Conservation (phyloP, 2,329 filamentous ascomycete species). For the Cladophialophora yegresii region DNA sequence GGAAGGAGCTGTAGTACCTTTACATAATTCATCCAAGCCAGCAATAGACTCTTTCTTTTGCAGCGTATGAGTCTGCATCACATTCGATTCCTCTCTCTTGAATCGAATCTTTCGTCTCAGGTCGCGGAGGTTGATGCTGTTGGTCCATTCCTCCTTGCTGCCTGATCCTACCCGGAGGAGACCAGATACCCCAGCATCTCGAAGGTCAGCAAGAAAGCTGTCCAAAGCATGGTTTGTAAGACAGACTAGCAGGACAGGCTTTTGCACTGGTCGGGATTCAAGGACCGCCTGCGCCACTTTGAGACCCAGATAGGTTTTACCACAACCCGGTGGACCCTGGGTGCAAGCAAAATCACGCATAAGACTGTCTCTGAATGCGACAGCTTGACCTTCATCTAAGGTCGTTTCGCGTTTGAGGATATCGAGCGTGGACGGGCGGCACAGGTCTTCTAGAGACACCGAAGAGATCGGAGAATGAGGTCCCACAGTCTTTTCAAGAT, state of each 20-base stretch:
- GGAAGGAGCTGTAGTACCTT: constrained; percentile 15
- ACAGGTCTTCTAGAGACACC: constrained; percentile 21
- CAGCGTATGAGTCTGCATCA: not conserved
- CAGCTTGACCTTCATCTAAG: constrained; percentile 45
- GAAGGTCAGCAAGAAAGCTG: constrained; percentile 38
- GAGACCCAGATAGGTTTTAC: constrained; percentile 65
- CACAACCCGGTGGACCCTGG: constrained; percentile 71
- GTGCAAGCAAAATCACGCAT: constrained; percentile 60
- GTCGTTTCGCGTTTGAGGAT: constrained; percentile 27
- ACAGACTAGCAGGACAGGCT: constrained; percentile 40
- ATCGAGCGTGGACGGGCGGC: constrained; percentile 12
- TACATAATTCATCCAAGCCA: constrained; percentile 27
- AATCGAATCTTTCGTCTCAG: constrained; percentile 22
- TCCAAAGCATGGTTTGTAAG: constrained; percentile 42
- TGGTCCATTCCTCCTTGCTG: constrained; percentile 38
- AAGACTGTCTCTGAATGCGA: constrained; percentile 57
- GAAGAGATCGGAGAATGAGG: constrained; percentile 15
- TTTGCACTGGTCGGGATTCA: constrained; percentile 31
- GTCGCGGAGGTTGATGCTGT: constrained; percentile 28
- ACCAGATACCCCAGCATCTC: constrained; percentile 36
- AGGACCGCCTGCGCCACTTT: constrained; percentile 46
- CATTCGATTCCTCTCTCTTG: constrained; percentile 15
- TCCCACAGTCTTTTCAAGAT: constrained; percentile 31
- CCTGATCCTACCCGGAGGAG: constrained; percentile 39
- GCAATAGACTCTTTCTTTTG: constrained; percentile 19